Evolutionary conservation across 1,284 basidiomycete species (phyloP), one percentile per base, ranked within the genome.

Genomic region (Apiotrichum siamense): DNA sequence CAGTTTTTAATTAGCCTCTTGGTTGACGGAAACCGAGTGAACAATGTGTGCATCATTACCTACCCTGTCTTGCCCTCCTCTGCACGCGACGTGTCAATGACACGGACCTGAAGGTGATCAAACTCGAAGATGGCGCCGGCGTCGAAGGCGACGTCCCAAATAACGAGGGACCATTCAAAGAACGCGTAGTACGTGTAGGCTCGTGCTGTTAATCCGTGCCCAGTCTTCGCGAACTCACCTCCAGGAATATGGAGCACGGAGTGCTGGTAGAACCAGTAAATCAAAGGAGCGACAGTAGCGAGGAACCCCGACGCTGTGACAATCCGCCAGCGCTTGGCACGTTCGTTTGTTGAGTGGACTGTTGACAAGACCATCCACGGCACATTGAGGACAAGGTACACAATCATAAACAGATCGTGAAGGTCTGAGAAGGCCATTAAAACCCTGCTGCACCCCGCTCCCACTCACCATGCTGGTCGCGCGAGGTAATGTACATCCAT

Each of bases 361-460:
- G 84, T 81, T 6, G 83, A 81, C 25, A 86, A 82, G 35, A 83
- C 68, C 89, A 94, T 94, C 90, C 90, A 97, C 1, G 88, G 87
- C 4, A 88, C 62, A 59, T 87, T 88, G 65, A 82, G 81, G 3
- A 87, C 77, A 55, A 91, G 85, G 65, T 88, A 92, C 48, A 80
- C 67, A 56, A 92, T 85, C 91, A 97, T 96, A 66, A 85, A 83
- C 21, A 92, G 76, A 71, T 96, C 91, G 73, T 97, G 91, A 17
- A 80, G 77, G 64, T 87, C 84, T 73, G 49, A 2, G 46, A 27
- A 49, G 42, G n/a, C n/a, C 49, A 26, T n/a, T 18, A 18, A n/a
- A 21, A 37, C 13, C 18, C n/a, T 18, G 5, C 15, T 9, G 2
- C 10, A 25, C 27, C n/a, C 38, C 4, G 21, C 20, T 12, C 7